These are phyloP conservation scores for Candida odintsovae DNA, from an alignment of 805 yeast species.

Conservation along the genomic window DNA sequence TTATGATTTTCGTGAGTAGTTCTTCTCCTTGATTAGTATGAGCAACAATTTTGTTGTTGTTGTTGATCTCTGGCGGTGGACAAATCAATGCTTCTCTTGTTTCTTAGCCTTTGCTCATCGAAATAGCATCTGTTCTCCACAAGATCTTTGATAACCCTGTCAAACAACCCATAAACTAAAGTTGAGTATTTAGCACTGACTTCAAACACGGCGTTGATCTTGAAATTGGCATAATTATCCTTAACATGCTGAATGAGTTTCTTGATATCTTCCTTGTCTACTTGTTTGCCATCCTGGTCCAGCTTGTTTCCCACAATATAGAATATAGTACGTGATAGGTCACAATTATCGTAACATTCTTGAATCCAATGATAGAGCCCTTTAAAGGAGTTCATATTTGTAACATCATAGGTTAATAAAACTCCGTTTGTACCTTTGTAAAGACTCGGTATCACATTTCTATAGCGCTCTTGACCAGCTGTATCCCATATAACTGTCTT, in stretches of 20 bases:
- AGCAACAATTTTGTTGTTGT: slow-evolving; percentile 20
- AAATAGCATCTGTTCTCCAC: slow-evolving; percentile 35
- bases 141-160: slow-evolving; percentile 33
- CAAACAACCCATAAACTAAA: slow-evolving; percentile 33
- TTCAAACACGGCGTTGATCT: slow-evolving; percentile 38
- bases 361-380: slow-evolving; percentile 36
- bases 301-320: slow-evolving; percentile 43
- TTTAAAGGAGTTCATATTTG: slow-evolving; percentile 31
- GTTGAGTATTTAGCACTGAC: slow-evolving; percentile 40
- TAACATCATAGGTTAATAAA: slow-evolving; percentile 38
- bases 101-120: slow-evolving; percentile 22
- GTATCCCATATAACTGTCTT: slow-evolving; percentile 45
- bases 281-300: slow-evolving; percentile 32
- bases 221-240: slow-evolving; percentile 23
- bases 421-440: slow-evolving; percentile 44
- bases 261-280: slow-evolving; percentile 34
- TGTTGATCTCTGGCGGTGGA: slow-evolving; percentile 22
- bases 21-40: slow-evolving; percentile 9
- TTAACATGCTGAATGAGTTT: slow-evolving; percentile 27
- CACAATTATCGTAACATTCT: slow-evolving; percentile 34
- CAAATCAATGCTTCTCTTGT: slow-evolving; percentile 24
- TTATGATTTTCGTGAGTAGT: not conserved
- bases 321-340: slow-evolving; percentile 27
- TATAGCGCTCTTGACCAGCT: slow-evolving; percentile 45
- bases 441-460: slow-evolving; percentile 39